phyloP scores from a whole-genome alignment of 2,329 filamentous ascomycete species.

The Beauveria brongniartii region DNA sequence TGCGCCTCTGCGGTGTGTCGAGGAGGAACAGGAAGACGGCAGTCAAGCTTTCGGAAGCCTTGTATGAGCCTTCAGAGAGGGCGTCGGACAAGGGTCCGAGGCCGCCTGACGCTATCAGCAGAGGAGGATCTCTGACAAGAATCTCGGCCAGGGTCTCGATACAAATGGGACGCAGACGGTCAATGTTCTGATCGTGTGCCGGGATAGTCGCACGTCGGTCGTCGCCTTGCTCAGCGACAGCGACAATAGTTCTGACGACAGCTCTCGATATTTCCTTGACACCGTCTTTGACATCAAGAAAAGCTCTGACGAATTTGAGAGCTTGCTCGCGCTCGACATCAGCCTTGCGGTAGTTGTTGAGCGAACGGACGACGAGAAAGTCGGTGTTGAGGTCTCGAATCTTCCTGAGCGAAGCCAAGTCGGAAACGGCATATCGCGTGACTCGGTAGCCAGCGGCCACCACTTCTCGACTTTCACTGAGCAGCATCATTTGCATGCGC shows the following conservation, averaged over 20 bases:
- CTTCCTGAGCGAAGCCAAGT: slow-evolving; percentile 78
- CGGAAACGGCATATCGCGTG: slow-evolving; percentile 89
- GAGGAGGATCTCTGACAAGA: slow-evolving; percentile 71
- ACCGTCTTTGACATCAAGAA: slow-evolving; percentile 90
- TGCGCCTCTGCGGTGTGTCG: slow-evolving; percentile 72
- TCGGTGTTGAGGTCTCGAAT: slow-evolving; percentile 87
- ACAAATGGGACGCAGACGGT: slow-evolving; percentile 81
- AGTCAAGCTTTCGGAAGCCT: slow-evolving; percentile 82
- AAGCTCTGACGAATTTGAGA: slow-evolving; percentile 89
- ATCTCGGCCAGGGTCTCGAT: slow-evolving; percentile 91
- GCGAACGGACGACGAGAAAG: slow-evolving; percentile 76
- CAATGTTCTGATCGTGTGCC: slow-evolving; percentile 61
- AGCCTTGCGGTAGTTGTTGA: slow-evolving; percentile 95
- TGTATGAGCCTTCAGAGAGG: slow-evolving; percentile 82
- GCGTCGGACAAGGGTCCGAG: slow-evolving; percentile 85
- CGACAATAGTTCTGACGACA: slow-evolving; percentile 81
- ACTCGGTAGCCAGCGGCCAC: slow-evolving; percentile 91
- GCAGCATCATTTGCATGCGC: slow-evolving; percentile 88
- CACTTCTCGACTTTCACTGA: slow-evolving; percentile 92
- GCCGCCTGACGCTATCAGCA: slow-evolving; percentile 77
- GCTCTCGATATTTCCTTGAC: slow-evolving; percentile 79
- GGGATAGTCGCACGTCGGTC: slow-evolving; percentile 75
- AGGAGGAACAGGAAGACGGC: slow-evolving; percentile 83
- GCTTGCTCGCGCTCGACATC: slow-evolving; percentile 95
- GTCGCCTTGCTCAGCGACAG: slow-evolving; percentile 81